Base-by-base conservation (phyloP, 2,329 filamentous ascomycete species). In the Curvularia sp. region DNA sequence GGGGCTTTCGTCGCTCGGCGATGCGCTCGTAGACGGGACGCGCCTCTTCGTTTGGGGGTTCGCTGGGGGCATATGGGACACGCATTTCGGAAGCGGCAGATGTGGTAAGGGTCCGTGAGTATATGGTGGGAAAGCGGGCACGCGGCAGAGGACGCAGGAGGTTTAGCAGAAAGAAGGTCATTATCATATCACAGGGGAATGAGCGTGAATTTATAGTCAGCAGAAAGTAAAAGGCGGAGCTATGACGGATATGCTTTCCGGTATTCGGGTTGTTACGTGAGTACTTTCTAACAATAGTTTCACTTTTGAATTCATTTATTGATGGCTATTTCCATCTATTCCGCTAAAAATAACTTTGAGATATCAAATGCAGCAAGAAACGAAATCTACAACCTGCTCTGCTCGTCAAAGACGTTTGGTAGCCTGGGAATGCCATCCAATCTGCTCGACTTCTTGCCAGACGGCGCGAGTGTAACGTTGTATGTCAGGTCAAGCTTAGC, bases 401-500 rank as follows among this genome's bases (percentile, higher is more conserved):
- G 49, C 60, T 69, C 65, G n/a, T 69, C 67, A 9, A 66, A 68
- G 0, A 67, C 65, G 22, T 66, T 70, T 18, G 72, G 74, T 56
- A 76, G 64, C 35, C 70, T 62, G 10, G 72, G 70, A 33, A 75
- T 73, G 22, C 72, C 72, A 24, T 75, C 70, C 49, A 75, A 61
- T 50, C 71, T 65, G 3, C 63, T 68, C 3, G 69, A 73, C 64
- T 74, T 71, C 44, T 65, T 66, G 41, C 70, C 71, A 35, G 68
- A 67, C 18, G 82, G 81, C 15, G 83, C 82, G 61, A 89, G 78
- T 24, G 75, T 80, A 59, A 90, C 84, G 68, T 90, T 83, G 73
- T 89, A 88, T 68, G 83, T 81, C 53, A 90, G 74, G 74, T 88
- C 85, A 74, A 86, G 82, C 59, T 77, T 73, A 6, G 86, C 85